These are phyloP conservation scores for Exophiala spinifera DNA, from an alignment of 2,329 filamentous ascomycete species.

Conservation along the genomic window DNA sequence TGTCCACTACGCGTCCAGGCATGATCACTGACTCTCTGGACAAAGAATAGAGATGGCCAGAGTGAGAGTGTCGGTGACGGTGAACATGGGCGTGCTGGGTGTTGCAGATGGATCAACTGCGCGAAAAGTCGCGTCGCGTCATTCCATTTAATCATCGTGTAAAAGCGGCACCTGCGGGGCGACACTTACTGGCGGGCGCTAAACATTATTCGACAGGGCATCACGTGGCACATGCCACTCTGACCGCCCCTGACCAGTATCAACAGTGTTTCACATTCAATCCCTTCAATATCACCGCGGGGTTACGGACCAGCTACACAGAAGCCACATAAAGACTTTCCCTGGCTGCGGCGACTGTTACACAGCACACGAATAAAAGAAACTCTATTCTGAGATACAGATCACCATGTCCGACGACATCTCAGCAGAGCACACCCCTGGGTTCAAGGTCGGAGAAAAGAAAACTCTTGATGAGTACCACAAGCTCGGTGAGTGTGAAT, in stretches of 20 bases:
- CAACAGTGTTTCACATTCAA: neutral
- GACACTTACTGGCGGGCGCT: neutral
- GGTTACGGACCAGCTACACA: neutral
- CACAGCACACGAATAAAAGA: neutral
- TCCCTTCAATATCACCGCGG: neutral
- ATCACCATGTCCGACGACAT: slow-evolving; percentile 74
- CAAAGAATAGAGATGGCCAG: neutral
- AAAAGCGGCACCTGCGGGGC: neutral
- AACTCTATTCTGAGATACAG: neutral
- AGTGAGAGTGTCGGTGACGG: neutral
- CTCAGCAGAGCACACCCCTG: slow-evolving; percentile 81
- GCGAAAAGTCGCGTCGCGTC: slow-evolving; percentile 12
- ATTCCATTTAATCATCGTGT: neutral
- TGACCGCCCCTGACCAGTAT: neutral
- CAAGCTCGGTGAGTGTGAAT: slow-evolving; percentile 71
- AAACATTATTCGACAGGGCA: neutral
- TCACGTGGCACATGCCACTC: neutral
- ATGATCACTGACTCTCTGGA: slow-evolving; percentile 10
- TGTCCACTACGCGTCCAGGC: slow-evolving; percentile 23
- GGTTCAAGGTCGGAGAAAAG: slow-evolving; percentile 98
- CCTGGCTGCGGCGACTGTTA: too few species aligned
- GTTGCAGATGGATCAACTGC: neutral
- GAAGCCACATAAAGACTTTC: neutral
- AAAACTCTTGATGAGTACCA: slow-evolving; percentile 95
- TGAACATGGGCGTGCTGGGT: neutral